phyloP scores from a whole-genome alignment of 140 eudicot genomes.

The Anethum foeniculum region DNA sequence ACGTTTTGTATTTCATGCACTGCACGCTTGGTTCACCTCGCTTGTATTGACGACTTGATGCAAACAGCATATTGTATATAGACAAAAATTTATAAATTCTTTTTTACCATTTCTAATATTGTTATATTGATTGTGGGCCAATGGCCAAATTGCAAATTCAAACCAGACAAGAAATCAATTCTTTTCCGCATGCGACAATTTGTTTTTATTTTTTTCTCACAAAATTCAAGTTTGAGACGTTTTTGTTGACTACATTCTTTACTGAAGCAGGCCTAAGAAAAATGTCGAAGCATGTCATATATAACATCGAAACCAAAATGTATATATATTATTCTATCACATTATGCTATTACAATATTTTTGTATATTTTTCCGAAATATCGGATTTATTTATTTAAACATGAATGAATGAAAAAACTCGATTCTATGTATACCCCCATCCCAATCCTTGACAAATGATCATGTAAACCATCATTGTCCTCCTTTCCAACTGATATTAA shows the following conservation, averaged over 20 bases:
- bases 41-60: neutral
- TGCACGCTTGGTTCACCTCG: neutral
- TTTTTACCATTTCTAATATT: neutral
- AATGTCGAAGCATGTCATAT: neutral
- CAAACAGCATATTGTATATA: neutral
- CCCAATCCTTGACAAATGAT: slow-evolving; percentile 6
- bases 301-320: neutral
- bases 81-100: neutral
- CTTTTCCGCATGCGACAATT: neutral
- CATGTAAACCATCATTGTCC: slow-evolving; percentile 11
- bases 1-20: slow-evolving; percentile 1
- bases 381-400: slow-evolving; percentile 32
- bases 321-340: slow-evolving; percentile 8
- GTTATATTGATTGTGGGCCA: neutral
- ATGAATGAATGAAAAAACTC: slow-evolving; percentile 28
- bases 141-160: neutral
- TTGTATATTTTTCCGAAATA: slow-evolving; percentile 16
- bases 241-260: slow-evolving; percentile 23
- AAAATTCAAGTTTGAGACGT: slow-evolving; percentile 13
- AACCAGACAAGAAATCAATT: neutral
- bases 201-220: neutral
- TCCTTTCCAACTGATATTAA: neutral
- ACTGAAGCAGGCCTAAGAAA: slow-evolving; percentile 2
- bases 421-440: slow-evolving; percentile 14
- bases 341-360: neutral